Percentiles rank a stretch among this genome's conserved stretches.
Evolutionary conservation across 345 rosid genomes (phyloP).

Genomic region (Dovyalis caffra): DNA sequence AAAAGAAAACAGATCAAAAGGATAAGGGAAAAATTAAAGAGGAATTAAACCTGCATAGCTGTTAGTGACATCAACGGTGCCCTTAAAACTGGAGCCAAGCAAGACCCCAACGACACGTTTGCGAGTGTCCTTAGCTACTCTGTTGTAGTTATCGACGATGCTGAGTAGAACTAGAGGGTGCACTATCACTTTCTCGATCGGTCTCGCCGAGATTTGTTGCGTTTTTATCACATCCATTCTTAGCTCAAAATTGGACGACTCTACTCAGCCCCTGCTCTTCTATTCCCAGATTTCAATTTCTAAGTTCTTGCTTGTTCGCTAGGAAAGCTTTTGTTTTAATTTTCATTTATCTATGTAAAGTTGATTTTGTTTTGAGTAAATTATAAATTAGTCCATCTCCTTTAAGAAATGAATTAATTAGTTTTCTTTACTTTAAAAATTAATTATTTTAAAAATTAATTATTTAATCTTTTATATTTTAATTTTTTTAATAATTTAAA

Average conservation of each 20-base stretch:
- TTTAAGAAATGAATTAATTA: no score
- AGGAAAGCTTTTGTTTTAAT: not conserved
- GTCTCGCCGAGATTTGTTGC: slow-evolving; percentile 74
- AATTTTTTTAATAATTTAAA: no score
- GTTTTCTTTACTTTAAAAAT: no score
- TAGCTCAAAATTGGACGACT: not conserved
- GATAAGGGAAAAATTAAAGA: not conserved
- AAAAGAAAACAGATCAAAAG: slow-evolving; percentile 1
- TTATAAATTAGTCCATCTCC: no score
- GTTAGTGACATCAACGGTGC: slow-evolving; percentile 34
- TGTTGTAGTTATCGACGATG: slow-evolving; percentile 80
- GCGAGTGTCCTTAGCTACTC: slow-evolving; percentile 28
- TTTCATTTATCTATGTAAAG: not conserved
- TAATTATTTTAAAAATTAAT: no score
- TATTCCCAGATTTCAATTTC: not conserved
- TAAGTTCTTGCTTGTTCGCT: not conserved
- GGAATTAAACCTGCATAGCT: slow-evolving; percentile 25
- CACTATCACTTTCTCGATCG: slow-evolving; percentile 90
- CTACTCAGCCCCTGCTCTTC: not conserved
- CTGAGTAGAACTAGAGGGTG: slow-evolving; percentile 96
- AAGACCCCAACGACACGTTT: slow-evolving; percentile 32
- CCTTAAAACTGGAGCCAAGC: slow-evolving; percentile 29
- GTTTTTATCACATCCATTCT: slow-evolving; percentile 92
- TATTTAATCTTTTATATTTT: no score
- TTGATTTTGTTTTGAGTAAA: no score